Evolutionary conservation across 2,329 filamentous ascomycete species (phyloP).

Genomic region (Graphilbum fragrans): DNA sequence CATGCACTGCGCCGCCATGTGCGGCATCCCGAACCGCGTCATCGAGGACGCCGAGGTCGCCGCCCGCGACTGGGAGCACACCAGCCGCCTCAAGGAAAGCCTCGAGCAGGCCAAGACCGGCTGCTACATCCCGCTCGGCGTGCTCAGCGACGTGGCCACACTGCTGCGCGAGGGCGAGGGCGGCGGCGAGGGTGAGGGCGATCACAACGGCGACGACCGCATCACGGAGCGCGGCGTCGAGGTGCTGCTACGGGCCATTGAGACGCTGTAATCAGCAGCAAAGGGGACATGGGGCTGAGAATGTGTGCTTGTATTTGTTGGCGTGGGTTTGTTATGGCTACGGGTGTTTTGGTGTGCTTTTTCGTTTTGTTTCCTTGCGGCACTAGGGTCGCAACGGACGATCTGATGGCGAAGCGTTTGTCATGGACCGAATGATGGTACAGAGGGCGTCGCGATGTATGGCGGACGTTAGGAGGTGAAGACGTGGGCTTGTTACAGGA

Average conservation of each 20-base stretch:
- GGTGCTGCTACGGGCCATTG: constrained; percentile 49
- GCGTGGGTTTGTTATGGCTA: background rate
- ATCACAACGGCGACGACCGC: constrained; percentile 20
- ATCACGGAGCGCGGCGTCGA: constrained; percentile 40
- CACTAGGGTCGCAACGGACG: no score
- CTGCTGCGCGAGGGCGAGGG: constrained; percentile 47
- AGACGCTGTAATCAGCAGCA: constrained; percentile 31
- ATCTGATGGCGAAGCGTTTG: no score
- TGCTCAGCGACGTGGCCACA: constrained; percentile 79
- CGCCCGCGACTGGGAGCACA: constrained; percentile 90
- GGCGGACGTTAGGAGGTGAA: no score
- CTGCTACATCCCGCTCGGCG: constrained; percentile 71
- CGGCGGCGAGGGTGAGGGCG: constrained; percentile 12
- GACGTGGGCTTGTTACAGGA: no score
- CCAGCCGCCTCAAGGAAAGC: constrained; percentile 77
- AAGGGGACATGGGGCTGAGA: background rate
- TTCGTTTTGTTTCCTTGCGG: no score
- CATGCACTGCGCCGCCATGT: constrained; percentile 99
- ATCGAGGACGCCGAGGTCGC: constrained; percentile 82
- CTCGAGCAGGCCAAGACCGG: constrained; percentile 69
- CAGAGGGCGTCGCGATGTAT: no score
- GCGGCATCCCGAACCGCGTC: constrained; percentile 72
- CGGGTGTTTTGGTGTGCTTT: no score
- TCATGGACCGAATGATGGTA: no score
- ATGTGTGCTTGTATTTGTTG: background rate